Base-by-base conservation (phyloP, 352 stramenopile genomes). In the Phytophthora sojae region DNA sequence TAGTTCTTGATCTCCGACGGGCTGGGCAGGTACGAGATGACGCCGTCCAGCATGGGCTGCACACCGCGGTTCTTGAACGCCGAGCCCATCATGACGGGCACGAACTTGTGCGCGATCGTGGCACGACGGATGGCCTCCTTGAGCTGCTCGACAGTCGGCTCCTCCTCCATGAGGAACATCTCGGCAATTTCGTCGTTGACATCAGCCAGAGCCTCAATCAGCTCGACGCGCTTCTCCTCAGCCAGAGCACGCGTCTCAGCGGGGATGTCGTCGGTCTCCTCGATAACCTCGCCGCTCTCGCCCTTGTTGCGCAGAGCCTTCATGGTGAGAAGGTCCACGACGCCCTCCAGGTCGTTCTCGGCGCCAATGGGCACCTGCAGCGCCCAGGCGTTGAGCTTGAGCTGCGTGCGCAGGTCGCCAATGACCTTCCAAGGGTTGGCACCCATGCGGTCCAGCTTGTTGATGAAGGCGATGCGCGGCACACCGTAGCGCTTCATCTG, bases 401-500 rank as follows among this genome's bases (percentile, higher is more conserved):
- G 87, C 80, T 99, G 98, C 64, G 89, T 91, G 50, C 97, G 87
- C 54, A 99, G 81, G 75, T 99, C 95, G 19, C 79, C 75, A 75
- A 99, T 98, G 32, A 97, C 92, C 73, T 98, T 98, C 77, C 85
- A 96, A 6, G 97, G 97, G 83, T 99, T 99, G 14, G 94, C 94
- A 54, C 98, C 98, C 82, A 98, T 95, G 73, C 98, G 89, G 84
- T 99, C 98, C 11, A 99, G 88, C 81, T 99, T 99, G 88, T 99
- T 99, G 75, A 99, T 97, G 79, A 99, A 99, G 17, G 97, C 97
- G 39, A 99, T 89, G 62, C 98, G 91, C 17, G 98, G 98, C 39
- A 99, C 97, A 51, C 98, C 97, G 82, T 99, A 99, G 42, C 98
- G 95, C 86, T 99, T 99, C 97, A 99, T 99, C 87, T 99, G 98